phyloP scores from a whole-genome alignment of 176 grass and related monocot genomes.

The Aegilops tauschii region DNA sequence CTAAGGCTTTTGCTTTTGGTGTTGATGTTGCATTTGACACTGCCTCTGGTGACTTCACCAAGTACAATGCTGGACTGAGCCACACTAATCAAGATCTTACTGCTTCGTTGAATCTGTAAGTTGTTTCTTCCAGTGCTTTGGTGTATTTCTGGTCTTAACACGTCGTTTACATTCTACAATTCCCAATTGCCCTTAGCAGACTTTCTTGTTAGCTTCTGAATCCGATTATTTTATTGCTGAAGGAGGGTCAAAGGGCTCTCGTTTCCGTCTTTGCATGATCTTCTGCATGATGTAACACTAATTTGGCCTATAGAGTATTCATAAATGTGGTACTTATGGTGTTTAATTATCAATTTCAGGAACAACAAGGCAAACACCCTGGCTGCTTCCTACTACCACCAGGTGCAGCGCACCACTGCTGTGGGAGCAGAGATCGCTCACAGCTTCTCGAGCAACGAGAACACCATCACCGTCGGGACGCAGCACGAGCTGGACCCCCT shows the following conservation, averaged over 20 bases:
- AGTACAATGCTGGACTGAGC: conserved; percentile 74
- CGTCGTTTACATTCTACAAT: not conserved
- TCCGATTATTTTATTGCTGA: not conserved
- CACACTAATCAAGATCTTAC: conserved; percentile 42
- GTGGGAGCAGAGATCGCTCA: conserved; percentile 72
- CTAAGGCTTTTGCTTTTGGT: conserved; percentile 53
- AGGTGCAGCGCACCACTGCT: conserved; percentile 46
- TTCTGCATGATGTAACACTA: not conserved
- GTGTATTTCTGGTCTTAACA: not conserved
- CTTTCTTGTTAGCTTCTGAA: not conserved
- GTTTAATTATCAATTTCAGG: conserved; percentile 38
- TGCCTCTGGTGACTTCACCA: conserved; percentile 57
- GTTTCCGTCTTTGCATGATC: not conserved
- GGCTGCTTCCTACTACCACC: conserved; percentile 74
- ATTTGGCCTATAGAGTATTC: not conserved
- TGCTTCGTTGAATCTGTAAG: conserved; percentile 65
- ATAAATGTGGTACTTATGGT: not conserved
- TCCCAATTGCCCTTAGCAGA: not conserved
- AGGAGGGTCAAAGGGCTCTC: not conserved
- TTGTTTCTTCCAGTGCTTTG: conserved; percentile 10
- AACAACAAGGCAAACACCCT: conserved; percentile 63
- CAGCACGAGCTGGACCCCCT: conserved; percentile 52
- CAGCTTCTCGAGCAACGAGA: conserved; percentile 65
- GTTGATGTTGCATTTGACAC: conserved; percentile 71
- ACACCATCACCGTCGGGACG: conserved; percentile 58